Evolutionary conservation across 2,329 filamentous ascomycete genomes (phyloP), one percentile per base, ranked within the genome.

Genomic region (Aureobasidium mangrovei): DNA sequence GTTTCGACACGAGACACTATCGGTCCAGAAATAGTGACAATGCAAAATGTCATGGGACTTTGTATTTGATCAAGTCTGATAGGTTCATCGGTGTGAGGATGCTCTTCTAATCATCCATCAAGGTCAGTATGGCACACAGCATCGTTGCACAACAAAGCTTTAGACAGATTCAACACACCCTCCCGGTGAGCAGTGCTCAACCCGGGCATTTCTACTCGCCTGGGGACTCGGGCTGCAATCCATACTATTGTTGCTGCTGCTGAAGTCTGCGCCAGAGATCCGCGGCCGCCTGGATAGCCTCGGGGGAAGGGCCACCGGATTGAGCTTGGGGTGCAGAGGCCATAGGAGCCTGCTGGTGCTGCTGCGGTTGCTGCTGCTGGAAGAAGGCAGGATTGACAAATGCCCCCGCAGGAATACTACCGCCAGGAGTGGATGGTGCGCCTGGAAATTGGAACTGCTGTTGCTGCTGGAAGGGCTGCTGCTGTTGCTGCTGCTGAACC

Each of bases 301-400:
- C 46, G 24, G 46, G 29, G 1, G 46, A 45, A 24, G 54, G 46
- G 3, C 40, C 46, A 8, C 18, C 44, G 5, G 4, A 4, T n/a
- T 40, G 31, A 26, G 45, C 27, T 9, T n/a, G 4, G 24, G 28
- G 8, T 7, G 5, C 38, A 27, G 31, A 12, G 18, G 47, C 18
- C 26, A 35, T 26, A 9, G 40, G 10, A 35, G 48, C 32, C 65
- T 36, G 62, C 54, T 67, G 64, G 43, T 62, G 62, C 54, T 64
- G 57, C n/a, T 59, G 56, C 35, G 53, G 56, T 42, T 59, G 55
- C 45, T 60, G 57, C 29, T 59, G 54, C 45, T 58, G 59, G 53
- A 60, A 67, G 58, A 65, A 66, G 7, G 61, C 59, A 18, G 67
- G 66, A 48, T 69, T 69, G 39, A 64, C 60, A 56, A 67, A 69